Base-by-base conservation (phyloP, 345 rosid species). In the Eutrema yunnanense region DNA sequence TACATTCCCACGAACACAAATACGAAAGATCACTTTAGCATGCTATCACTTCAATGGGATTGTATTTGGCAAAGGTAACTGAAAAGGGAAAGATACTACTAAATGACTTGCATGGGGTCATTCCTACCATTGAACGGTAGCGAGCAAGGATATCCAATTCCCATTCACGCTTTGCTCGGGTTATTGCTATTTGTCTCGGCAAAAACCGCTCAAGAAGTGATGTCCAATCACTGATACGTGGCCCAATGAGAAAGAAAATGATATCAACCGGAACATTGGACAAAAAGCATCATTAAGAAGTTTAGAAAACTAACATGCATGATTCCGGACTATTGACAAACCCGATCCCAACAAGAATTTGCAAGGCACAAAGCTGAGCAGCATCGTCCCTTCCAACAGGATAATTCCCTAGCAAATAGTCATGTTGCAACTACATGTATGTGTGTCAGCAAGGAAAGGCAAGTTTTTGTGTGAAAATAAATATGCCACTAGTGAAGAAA, bases 371-470 rank as follows among this genome's bases (percentile, higher is more conserved):
- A 70, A 95, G 79, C 77, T 92, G 97, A 4, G 96, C 97, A 79
- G 97, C 97, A 86, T 88, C 97, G 79, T 95, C 99, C 82, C 97
- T 88, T 73, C 97, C 99, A 73, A 95, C 96, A 46, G 99, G 99
- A 85, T 92, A 95, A 81, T 92, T 92, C 65, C 99, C 99, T 82
- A 86, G 76, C 62, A 92, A 81, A 74, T 95, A 95, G 78, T 95
- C 99, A 84, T 95, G 99, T 82, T 95, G 99, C 81, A 95, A 81
- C 99, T 95, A 86, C 74, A 82, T 56, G 75, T 50, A 71, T 57
- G 19, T 57, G 65, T 59, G 69, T 79, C 42, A 82, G 79, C 62
- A 73, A 59, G 42, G 46, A 38, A 64, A 57, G 37, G 37, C 41
- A 42, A 47, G 4, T 1, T 41, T 52, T 46, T 62, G 2, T 4